Evolutionary conservation across 2,329 filamentous ascomycete species (phyloP).

Genomic region (Elsinoe australis): DNA sequence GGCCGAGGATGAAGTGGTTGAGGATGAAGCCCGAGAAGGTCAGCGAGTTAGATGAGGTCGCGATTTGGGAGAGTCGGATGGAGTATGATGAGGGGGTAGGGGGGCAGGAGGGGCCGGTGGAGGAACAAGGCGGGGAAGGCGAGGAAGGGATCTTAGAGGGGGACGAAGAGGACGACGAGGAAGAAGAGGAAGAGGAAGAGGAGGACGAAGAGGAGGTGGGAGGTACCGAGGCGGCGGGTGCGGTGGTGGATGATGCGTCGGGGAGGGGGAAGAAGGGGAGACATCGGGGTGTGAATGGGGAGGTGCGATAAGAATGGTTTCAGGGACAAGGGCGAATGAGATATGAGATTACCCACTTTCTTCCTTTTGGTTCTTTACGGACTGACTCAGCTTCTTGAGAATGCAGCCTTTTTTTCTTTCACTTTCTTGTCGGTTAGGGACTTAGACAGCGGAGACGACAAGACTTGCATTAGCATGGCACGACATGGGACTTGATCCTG

Average conservation of each 20-base stretch:
- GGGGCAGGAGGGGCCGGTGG: conserved; percentile 18
- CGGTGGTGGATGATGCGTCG: conserved; percentile 40
- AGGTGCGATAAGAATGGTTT: neutral
- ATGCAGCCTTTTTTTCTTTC: too few species aligned
- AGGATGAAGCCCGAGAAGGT: conserved; percentile 74
- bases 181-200: conserved; percentile 11
- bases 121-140: conserved; percentile 18
- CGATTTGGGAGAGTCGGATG: conserved; percentile 33
- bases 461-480: conserved; percentile 15
- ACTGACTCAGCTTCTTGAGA: conserved; percentile 7
- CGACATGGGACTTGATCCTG: too few species aligned
- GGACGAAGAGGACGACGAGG: conserved; percentile 19
- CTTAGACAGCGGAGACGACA: neutral
- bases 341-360: neutral
- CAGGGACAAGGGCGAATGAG: neutral
- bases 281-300: conserved; percentile 30
- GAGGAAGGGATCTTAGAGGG: conserved; percentile 20
- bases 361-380: conserved; percentile 6
- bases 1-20: conserved; percentile 95
- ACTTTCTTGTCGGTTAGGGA: conserved; percentile 5
- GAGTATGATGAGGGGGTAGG: conserved; percentile 33
- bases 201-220: conserved; percentile 41
- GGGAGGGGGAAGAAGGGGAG: conserved; percentile 29
- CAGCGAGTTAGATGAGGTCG: conserved; percentile 70
- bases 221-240: conserved; percentile 36